Base-by-base conservation (phyloP, 768 basidiomycete genomes). In the Pleurotus ostreatus region DNA sequence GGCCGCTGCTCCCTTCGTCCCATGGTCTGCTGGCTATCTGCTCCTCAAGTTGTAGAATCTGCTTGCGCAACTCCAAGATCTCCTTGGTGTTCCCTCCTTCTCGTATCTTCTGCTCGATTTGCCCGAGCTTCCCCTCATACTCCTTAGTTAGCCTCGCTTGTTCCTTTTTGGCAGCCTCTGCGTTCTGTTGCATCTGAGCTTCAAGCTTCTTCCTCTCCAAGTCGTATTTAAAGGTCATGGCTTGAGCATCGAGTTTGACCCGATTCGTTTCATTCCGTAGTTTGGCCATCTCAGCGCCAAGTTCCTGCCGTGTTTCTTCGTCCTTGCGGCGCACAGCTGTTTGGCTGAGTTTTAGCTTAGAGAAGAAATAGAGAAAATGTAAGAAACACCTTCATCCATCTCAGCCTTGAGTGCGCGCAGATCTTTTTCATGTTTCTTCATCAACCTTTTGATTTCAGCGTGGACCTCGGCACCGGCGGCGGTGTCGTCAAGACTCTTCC, bases 381-480 rank as follows among this genome's bases (percentile, higher is more conserved):
- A 34, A 34, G 2, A n/a, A 22, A 16, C 30, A 53, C 51, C 58
- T 41, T 43, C 71, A 60, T 75, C 70, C 70, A 80, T 79, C 57
- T 83, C 80, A 7, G 68, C 61, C 55, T 76, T 71, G 16, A 86
- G 68, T 3, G 67, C 67, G 41, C 68, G 66, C 62, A 84, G 65
- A 60, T 85, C 83, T 18, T 74, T 67, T 37, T 74, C 68, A 58
- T 80, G 77, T 34, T 73, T 70, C 53, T 74, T 63, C 20, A 74
- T 71, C 65, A 80, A 78, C 57, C 75, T 75, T 56, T 74, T 71
- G 2, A 82, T 62, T 30, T 82, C 82, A 15, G 74, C 71, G 53
- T 73, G 72, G 20, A 86, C 71, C 62, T 82, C 83, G n/a, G 67
- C 70, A 0, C 82, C 82, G 1, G 83, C 84, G 5, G 71, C 68